phyloP scores from a whole-genome alignment of 805 yeast species.

The Saccharomycopsis microspora region DNA sequence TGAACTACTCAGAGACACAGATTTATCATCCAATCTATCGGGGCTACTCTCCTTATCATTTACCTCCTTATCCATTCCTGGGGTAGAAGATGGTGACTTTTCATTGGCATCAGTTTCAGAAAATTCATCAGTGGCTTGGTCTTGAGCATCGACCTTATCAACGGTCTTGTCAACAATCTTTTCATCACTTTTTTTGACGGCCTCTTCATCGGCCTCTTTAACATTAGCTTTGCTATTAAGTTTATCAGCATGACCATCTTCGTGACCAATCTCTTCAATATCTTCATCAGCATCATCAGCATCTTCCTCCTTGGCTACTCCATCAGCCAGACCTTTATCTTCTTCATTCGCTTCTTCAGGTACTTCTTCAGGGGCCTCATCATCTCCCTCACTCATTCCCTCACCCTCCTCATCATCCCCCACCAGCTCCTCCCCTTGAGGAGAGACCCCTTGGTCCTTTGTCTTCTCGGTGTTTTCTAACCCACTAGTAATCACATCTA shows the following conservation, averaged over 20 bases:
- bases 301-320: not conserved
- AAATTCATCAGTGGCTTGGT: too few species aligned
- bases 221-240: conserved; percentile 14
- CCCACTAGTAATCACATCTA: not conserved
- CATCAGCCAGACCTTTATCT: not conserved
- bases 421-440: not conserved
- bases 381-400: not conserved
- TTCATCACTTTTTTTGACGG: not conserved
- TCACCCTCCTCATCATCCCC: not conserved
- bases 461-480: not conserved
- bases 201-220: conserved; percentile 8
- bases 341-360: not conserved
- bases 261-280: conserved; percentile 6
- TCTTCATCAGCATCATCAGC: conserved; percentile 8
- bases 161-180: not conserved
- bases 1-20: too few species aligned
- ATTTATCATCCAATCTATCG: not conserved
- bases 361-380: not conserved
- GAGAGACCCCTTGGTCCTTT: not conserved
- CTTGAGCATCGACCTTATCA: too few species aligned
- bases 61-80: not conserved
- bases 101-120: too few species aligned
- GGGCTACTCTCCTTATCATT: not conserved
- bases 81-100: too few species aligned
- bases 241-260: conserved; percentile 18